Evolutionary conservation across 106 monocot genomes (phyloP), one percentile per base, ranked within the genome.

Genomic region (Platanthera zijinensis): DNA sequence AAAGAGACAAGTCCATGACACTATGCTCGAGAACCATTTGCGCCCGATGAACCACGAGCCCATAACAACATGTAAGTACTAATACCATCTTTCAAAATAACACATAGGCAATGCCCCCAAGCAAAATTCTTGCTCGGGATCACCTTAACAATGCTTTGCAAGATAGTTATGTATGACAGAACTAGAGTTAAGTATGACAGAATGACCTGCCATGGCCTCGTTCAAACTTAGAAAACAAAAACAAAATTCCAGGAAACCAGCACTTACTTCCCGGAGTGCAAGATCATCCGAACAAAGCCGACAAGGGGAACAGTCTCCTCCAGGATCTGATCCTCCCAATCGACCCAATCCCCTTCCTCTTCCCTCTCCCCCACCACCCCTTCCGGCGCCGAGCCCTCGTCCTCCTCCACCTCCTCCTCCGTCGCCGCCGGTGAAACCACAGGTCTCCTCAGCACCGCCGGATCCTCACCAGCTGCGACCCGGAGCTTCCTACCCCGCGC

Each of bases 221-320:
- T 39, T 6, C 48, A 70, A 70, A 48, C 17, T 5, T 47, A 48
- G 17, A 18, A 70, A 0, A 7, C n/a, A 25, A 70, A 48, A 70
- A 70, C 14, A 70, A 48, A 5, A 72, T 12, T 51, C 18, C 49
- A 51, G 51, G 5, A 21, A 51, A 22, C 10, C 51, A 51, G 50
- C 51, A 66, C 95, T 69, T 85, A 93, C 93, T 94, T 92, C 52
- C 94, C 97, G 57, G 97, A 94, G 78, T 97, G 97, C 72, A 97
- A 94, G 73, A 97, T 87, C 97, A 90, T 97, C 78, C 97, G 83
- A 14, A 94, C 97, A 52, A 97, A 88, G 9, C 94, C 91, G 28
- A 92, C 97, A 3, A 97, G 91, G 6, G 97, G 97, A 52, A 94
- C 97, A 14, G 97, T 97, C 32, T 97, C 97, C 85, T 89, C 84